These are phyloP conservation scores for Tricladium varicosporioides DNA, from an alignment of 2,329 filamentous ascomycete genomes.

Conservation along the genomic window DNA sequence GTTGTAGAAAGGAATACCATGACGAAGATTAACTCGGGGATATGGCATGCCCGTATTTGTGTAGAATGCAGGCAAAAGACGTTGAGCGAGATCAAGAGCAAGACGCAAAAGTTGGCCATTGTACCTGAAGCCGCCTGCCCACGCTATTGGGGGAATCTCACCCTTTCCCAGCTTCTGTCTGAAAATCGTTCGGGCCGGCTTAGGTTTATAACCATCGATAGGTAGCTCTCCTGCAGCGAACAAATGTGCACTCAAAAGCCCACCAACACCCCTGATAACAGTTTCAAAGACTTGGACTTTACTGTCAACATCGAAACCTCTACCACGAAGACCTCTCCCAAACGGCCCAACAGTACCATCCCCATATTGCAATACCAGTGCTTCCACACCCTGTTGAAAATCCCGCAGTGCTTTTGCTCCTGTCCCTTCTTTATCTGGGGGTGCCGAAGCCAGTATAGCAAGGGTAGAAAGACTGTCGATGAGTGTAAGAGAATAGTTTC, in stretches of 20 bases:
- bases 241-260: constrained; percentile 86
- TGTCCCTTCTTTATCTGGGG: constrained; percentile 50
- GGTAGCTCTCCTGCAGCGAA: constrained; percentile 91
- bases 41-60: constrained; percentile 91
- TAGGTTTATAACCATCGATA: constrained; percentile 72
- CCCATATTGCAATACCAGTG: constrained; percentile 80
- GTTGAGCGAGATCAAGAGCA: constrained; percentile 78
- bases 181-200: constrained; percentile 10
- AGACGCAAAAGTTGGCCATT: constrained; percentile 88
- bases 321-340: constrained; percentile 68
- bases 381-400: constrained; percentile 78
- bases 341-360: constrained; percentile 70
- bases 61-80: constrained; percentile 88
- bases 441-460: constrained; percentile 82
- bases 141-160: constrained; percentile 57
- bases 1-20: constrained; percentile 88
- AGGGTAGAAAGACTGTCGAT: constrained; percentile 95
- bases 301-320: constrained; percentile 91
- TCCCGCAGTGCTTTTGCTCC: constrained; percentile 62
- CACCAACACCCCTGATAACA: constrained; percentile 89
- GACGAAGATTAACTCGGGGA: constrained; percentile 85
- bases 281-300: constrained; percentile 99
- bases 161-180: constrained; percentile 40
- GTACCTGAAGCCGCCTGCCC: constrained; percentile 78
- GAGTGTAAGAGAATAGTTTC: constrained; percentile 93